phyloP scores from a whole-genome alignment of 345 rosid species.

The Theobroma cacao region DNA sequence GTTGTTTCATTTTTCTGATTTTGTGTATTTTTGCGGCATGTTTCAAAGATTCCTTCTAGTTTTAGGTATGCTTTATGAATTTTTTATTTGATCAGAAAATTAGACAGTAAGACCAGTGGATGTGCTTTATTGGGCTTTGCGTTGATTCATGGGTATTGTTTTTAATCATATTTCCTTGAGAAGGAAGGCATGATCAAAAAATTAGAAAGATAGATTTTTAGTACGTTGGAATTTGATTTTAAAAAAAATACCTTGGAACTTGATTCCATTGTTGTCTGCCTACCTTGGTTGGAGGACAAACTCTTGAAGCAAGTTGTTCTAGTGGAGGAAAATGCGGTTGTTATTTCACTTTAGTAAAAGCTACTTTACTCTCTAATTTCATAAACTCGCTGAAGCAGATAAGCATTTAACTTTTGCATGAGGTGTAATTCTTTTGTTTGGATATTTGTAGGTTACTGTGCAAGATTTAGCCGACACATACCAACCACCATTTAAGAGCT shows the following conservation, averaged over 20 bases:
- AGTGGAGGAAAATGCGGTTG: not conserved
- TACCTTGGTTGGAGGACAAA: not conserved
- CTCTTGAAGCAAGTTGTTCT: conserved; percentile 4
- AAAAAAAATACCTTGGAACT: too few species aligned
- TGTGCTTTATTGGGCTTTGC: not conserved
- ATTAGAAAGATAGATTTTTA: not conserved
- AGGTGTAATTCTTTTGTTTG: not conserved
- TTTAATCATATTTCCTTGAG: not conserved
- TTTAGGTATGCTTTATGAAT: not conserved
- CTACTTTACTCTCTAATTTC: not conserved
- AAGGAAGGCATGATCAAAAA: not conserved
- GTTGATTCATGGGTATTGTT: not conserved
- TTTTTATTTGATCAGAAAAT: not conserved
- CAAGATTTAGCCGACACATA: conserved; percentile 85
- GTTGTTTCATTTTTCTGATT: not conserved
- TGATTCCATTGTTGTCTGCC: not conserved
- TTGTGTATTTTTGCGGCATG: not conserved
- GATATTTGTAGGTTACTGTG: conserved; percentile 48
- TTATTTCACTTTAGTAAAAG: not conserved
- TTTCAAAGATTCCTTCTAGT: conserved; percentile 17
- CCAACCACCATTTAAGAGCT: conserved; percentile 74
- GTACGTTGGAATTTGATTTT: too few species aligned
- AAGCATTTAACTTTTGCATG: not conserved
- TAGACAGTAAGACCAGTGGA: not conserved
- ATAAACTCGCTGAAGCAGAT: not conserved